Conservation (phyloP, 176 grass and related monocot genomes). For the Areca catechu region DNA sequence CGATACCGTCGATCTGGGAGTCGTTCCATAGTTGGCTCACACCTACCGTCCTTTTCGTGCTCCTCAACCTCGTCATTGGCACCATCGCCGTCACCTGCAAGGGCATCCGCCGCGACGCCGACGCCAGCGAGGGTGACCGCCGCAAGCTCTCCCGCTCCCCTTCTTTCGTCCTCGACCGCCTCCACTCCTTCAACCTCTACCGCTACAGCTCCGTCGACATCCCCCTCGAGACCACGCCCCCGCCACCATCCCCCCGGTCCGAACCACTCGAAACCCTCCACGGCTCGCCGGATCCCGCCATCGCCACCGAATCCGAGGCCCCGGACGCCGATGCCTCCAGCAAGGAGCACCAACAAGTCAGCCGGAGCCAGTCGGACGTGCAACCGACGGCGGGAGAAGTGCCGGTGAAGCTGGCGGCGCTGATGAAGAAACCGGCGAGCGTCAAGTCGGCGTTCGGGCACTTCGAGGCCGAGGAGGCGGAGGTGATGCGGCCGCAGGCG, state of each 20-base stretch:
- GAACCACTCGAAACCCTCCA: not conserved
- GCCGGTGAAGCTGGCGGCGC: conserved; percentile 25
- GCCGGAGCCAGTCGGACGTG: conserved; percentile 52
- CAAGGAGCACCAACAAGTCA: conserved; percentile 21
- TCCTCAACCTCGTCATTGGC: conserved; percentile 92
- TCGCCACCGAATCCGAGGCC: no score
- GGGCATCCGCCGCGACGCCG: not conserved
- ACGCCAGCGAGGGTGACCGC: not conserved
- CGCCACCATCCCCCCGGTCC: not conserved
- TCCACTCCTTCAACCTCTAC: conserved; percentile 53
- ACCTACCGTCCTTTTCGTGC: conserved; percentile 63
- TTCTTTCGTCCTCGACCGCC: conserved; percentile 60
- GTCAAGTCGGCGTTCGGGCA: conserved; percentile 66
- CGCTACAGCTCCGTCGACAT: conserved; percentile 16
- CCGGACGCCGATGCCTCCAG: no score
- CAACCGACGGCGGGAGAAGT: conserved; percentile 16
- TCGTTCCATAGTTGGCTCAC: conserved; percentile 69
- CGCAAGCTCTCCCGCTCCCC: conserved; percentile 34
- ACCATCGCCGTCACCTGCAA: conserved; percentile 91
- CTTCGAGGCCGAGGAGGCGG: conserved; percentile 36
- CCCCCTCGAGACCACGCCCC: conserved; percentile 4
- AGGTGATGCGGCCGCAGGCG: not conserved
- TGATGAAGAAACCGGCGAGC: conserved; percentile 75
- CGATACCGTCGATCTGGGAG: conserved; percentile 48
- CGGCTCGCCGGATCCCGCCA: no score